Evolutionary conservation across 768 basidiomycete genomes (phyloP).

Genomic region (Lyophyllum atratum): DNA sequence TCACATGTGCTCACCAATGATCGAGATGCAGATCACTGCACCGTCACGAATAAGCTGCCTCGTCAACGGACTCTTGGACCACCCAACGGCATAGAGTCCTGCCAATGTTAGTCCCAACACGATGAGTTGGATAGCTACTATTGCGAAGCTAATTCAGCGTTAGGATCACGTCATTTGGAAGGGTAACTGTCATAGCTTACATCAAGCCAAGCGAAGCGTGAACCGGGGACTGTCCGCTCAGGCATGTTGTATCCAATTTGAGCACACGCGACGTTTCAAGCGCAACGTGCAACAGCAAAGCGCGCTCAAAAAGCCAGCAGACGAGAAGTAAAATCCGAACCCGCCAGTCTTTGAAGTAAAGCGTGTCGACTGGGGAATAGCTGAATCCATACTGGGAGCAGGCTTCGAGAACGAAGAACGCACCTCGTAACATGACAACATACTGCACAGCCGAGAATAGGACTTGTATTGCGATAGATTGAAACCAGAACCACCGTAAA

Average conservation of each 20-base stretch:
- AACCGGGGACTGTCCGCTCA: not conserved
- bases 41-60: not conserved
- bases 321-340: not conserved
- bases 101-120: not conserved
- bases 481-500: not conserved
- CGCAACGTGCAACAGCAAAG: not conserved
- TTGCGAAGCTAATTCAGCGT: not conserved
- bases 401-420: not conserved
- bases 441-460: not conserved
- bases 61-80: not conserved
- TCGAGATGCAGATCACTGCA: not conserved
- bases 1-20: not conserved
- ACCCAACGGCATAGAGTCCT: too few species aligned
- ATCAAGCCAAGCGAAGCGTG: not conserved
- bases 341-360: not conserved
- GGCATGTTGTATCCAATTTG: not conserved
- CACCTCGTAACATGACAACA: not conserved
- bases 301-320: not conserved
- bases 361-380: not conserved
- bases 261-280: not conserved
- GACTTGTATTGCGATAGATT: not conserved
- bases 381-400: not conserved
- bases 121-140: not conserved
- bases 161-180: not conserved
- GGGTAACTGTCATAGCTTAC: not conserved